These are phyloP conservation scores for Globisporangium megalacanthum DNA, from an alignment of 352 stramenopile species.

Conservation along the genomic window DNA sequence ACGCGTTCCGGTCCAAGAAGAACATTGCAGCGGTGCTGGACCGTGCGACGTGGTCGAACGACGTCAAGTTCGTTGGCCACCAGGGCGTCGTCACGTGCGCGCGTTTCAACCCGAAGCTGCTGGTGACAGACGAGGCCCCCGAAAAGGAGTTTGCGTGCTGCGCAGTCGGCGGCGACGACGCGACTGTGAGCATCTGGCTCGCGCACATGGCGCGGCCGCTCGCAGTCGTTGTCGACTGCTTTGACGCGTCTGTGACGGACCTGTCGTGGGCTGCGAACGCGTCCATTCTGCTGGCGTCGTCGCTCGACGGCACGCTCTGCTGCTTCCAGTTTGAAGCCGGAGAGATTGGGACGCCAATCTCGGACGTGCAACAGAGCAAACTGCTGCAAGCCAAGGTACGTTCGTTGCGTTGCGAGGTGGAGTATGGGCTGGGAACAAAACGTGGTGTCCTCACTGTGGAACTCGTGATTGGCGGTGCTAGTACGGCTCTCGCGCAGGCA, in stretches of 20 bases:
- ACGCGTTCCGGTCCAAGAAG: slow-evolving; percentile 86
- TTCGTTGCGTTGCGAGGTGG: background rate
- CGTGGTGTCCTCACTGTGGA: background rate
- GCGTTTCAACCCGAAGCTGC: slow-evolving; percentile 80
- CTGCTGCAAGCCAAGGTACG: slow-evolving; percentile 70
- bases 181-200: slow-evolving; percentile 83
- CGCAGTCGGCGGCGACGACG: slow-evolving; percentile 75
- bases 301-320: slow-evolving; percentile 78
- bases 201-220: slow-evolving; percentile 71
- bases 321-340: slow-evolving; percentile 68
- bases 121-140: slow-evolving; percentile 27
- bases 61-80: slow-evolving; percentile 85
- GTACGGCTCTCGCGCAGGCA: slow-evolving; percentile 78
- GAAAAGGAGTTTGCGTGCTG: slow-evolving; percentile 86
- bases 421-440: no score
- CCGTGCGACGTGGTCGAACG: slow-evolving; percentile 70
- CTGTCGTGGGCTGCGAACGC: slow-evolving; percentile 57
- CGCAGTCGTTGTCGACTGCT: slow-evolving; percentile 78
- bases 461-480: slow-evolving; percentile 12
- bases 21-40: slow-evolving; percentile 79
- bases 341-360: slow-evolving; percentile 69
- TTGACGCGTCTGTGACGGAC: slow-evolving; percentile 80
- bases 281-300: slow-evolving; percentile 65
- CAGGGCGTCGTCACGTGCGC: slow-evolving; percentile 70
- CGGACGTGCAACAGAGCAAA: slow-evolving; percentile 70